Base-by-base conservation (phyloP, 2,329 filamentous ascomycete genomes). In the Clonostachys chloroleuca region DNA sequence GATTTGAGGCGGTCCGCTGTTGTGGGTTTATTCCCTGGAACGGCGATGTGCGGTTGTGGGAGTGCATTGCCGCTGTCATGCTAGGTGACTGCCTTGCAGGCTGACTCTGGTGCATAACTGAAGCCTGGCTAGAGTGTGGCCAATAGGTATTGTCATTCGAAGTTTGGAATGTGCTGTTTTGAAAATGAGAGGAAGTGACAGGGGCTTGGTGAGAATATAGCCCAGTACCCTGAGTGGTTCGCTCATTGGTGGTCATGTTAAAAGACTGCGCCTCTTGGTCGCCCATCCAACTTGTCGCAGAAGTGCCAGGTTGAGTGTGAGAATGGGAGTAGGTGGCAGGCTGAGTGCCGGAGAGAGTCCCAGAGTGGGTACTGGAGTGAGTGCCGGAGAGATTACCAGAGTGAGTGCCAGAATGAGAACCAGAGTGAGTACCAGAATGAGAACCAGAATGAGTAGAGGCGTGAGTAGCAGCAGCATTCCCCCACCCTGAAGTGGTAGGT, bases 1-100 rank as follows among this genome's bases (percentile, higher is more conserved):
- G 63, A 45, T 62, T 56, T 12, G 69, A 69, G 48, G 59, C 59
- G 12, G 60, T 54, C 20, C 58, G 56, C 45, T 62, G 49, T 20
- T 52, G 49, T 35, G 24, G 10, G 24, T 30, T 30, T 30, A 30
- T 30, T 30, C 24, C 24, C 24, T 30, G 59, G 33, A 62, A 61
- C 0, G 63, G 60, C 14, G 66, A 67, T 33, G 54, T 55, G 36
- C 60, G 62, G 9, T 57, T 55, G 3, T 59, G 56, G 1, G 62
- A 49, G 40, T 60, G 53, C 59, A 65, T 52, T 52, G 61, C 52
- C 56, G 68, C 44, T 3, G 56, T 45, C 18, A 49, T 46, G 8
- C 52, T 54, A 3, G 59, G 56, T 16, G 57, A 57, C 17, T 56
- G 56, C 13, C 62, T 42, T 17, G 42, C 34, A 12, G 34, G 47